Base-by-base conservation (phyloP, 1,284 basidiomycete genomes). In the Grifola frondosa region DNA sequence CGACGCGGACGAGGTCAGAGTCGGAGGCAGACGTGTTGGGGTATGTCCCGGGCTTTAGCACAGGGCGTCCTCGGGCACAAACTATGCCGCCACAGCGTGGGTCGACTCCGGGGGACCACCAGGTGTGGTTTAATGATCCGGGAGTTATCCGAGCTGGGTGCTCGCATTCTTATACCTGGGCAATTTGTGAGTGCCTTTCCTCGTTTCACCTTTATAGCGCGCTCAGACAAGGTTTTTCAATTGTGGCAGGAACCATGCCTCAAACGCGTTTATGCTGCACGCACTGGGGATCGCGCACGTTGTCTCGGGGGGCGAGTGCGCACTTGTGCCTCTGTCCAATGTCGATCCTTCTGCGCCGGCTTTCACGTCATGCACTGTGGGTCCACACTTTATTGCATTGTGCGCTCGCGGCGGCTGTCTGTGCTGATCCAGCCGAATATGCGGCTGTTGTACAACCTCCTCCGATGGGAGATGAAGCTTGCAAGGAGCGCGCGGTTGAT, bases 201-300 rank as follows among this genome's bases (percentile, higher is more conserved):
- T 38, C 44, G 35, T 42, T 30, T 24, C 8, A 20, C 7, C 17
- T 17, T 31, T 7, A 30, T 35, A 28, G 26, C 35, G 21, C 37
- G 21, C 28, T 34, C 20, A 43, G 37, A 39, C 47, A 40, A 12
- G 33, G 21, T 50, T 37, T 34, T 41, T 35, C 47, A 15, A 33
- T 41, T 15, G n/a, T 29, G 12, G 11, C 62, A 89, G 88, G 57
- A 90, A 91, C 57, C 95, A 97, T 55, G 95, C 95, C 0, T 77
- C 86, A 30, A 98, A 98, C 62, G 92, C 85, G 25, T 87, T 89
- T 56, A 96, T 98, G 93, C 81, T 97, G 3, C 87, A 91, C 55
- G 86, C 91, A 3, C 77, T 98, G 13, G 91, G 91, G 31, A 96
- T 98, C 58, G 95, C 93, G 1, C 95, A 97, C 59, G 93, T 98